phyloP scores from a whole-genome alignment of 148 eudicot genomes.

The Mesembryanthemum crystallinum region DNA sequence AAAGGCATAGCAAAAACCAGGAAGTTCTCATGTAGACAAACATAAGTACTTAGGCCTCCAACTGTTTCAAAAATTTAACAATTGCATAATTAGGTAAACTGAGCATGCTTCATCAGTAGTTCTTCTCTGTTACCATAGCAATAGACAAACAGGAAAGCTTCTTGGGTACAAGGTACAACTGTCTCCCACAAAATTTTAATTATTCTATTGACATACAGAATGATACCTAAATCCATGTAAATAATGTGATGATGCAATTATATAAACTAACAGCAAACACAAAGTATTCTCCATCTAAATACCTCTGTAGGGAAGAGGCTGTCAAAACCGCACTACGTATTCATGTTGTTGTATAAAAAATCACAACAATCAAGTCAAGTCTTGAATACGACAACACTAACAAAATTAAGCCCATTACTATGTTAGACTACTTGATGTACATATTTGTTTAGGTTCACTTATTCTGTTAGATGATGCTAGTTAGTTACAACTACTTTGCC shows the following conservation, averaged over 20 bases:
- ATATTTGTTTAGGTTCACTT: too few relatives aligned
- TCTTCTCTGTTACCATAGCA: not conserved
- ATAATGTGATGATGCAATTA: not conserved
- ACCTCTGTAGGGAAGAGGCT: not conserved
- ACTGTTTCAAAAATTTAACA: not conserved
- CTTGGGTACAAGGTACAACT: not conserved
- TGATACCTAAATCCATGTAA: not conserved
- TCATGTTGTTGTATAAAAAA: not conserved
- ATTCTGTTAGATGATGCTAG: too few relatives aligned
- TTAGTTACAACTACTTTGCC: too few relatives aligned
- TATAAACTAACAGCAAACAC: not conserved
- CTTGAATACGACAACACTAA: not conserved
- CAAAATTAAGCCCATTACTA: not conserved
- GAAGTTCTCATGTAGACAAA: not conserved
- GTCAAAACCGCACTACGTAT: not conserved
- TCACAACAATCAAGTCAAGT: not conserved
- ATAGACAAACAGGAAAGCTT: not conserved
- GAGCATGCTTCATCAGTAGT: not conserved
- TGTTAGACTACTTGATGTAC: too few relatives aligned
- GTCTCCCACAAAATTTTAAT: not conserved
- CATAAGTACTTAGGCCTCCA: not conserved
- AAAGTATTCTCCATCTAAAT: not conserved
- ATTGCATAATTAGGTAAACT: not conserved
- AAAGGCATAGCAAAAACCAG: not conserved
- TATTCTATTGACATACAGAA: not conserved